Percentiles rank a stretch among this genome's conserved stretches.
Conservation (phyloP, 768 basidiomycete genomes). For the Mycena vulgaris region DNA sequence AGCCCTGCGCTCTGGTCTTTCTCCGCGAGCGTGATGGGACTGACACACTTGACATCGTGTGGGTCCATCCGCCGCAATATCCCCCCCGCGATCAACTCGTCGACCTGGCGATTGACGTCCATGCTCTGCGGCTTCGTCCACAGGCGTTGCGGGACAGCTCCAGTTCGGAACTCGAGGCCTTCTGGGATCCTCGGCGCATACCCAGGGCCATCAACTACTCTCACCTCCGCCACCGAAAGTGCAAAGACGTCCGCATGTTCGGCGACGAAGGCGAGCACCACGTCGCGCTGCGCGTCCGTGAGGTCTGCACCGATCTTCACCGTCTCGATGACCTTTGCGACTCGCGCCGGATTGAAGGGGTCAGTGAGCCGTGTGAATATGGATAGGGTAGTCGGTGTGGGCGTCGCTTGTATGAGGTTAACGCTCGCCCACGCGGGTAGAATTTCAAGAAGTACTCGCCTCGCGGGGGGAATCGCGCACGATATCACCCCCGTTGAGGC, state of each 20-base stretch:
- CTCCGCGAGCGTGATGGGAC: slow-evolving; percentile 50
- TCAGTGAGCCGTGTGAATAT: slow-evolving; percentile 41
- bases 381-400: not conserved
- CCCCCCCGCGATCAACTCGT: slow-evolving; percentile 51
- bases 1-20: slow-evolving; percentile 49
- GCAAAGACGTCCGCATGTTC: slow-evolving; percentile 58
- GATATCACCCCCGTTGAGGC: slow-evolving; percentile 19
- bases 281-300: slow-evolving; percentile 37
- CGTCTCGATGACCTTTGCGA: slow-evolving; percentile 37
- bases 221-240: slow-evolving; percentile 54
- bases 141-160: slow-evolving; percentile 43
- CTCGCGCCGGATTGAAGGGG: slow-evolving; percentile 42
- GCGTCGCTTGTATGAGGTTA: not conserved
- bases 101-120: slow-evolving; percentile 48
- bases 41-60: slow-evolving; percentile 51
- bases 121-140: slow-evolving; percentile 48
- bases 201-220: slow-evolving; percentile 43
- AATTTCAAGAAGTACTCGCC: slow-evolving; percentile 19
- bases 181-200: not conserved
- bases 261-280: slow-evolving; percentile 41
- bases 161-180: not conserved
- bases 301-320: slow-evolving; percentile 50
- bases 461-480: slow-evolving; percentile 18
- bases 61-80: slow-evolving; percentile 48
- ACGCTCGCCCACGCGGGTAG: not conserved